Evolutionary conservation across 768 basidiomycete species (phyloP).

Genomic region (Suillus variegatus): DNA sequence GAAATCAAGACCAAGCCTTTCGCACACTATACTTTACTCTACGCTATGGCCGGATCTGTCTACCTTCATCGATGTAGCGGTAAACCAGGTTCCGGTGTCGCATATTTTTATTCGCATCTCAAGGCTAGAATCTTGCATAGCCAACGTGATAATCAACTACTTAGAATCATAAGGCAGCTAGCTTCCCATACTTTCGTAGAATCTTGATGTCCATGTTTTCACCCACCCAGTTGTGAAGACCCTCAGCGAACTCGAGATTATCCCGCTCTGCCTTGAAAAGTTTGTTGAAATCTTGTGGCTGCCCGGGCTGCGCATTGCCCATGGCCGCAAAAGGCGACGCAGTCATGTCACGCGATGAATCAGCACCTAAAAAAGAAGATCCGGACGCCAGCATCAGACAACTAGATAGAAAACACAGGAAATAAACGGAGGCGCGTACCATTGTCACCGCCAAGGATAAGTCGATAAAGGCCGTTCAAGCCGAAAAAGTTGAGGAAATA

Average conservation of each 20-base stretch:
- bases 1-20: constrained; percentile 9
- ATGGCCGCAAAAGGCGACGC: constrained; percentile 65
- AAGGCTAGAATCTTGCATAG: constrained; percentile 14
- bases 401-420: constrained; percentile 6
- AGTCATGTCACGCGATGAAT: constrained; percentile 74
- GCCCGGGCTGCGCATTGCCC: constrained; percentile 47
- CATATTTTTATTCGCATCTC: constrained; percentile 19
- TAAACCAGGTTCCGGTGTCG: constrained; percentile 19
- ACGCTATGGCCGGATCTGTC: constrained; percentile 22
- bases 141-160: constrained; percentile 18
- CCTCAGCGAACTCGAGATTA: constrained; percentile 90
- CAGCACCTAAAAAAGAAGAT: constrained; percentile 57
- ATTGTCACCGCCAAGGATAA: constrained; percentile 89
- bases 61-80: constrained; percentile 28
- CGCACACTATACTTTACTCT: constrained; percentile 13
- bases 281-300: constrained; percentile 85
- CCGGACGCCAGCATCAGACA: constrained; percentile 18
- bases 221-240: constrained; percentile 82
- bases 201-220: constrained; percentile 79
- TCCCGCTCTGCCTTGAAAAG: constrained; percentile 90
- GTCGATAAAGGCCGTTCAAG: constrained; percentile 91
- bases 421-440: constrained; percentile 48
- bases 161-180: constrained; percentile 41
- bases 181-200: constrained; percentile 74
- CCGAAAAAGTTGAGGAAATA: constrained; percentile 99